Base-by-base conservation (phyloP, 2,329 filamentous ascomycete genomes). In the Pyrenochaeta sp. region DNA sequence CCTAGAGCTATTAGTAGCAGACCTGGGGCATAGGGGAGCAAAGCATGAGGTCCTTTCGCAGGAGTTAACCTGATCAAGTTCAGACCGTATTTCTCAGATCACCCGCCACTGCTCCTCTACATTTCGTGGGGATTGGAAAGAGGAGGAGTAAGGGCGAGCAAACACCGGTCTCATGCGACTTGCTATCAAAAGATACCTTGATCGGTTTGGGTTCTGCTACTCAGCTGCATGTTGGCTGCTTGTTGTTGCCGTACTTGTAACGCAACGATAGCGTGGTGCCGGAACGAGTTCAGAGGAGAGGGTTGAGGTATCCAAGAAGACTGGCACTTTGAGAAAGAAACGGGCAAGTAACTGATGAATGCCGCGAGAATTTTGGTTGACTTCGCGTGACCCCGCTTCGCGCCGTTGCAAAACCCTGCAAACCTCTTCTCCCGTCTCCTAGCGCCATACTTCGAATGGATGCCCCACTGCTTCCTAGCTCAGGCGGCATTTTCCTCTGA, bases 31-130 rank as follows among this genome's bases (percentile, higher is more conserved):
- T 52, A 54, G 54, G 64, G 57, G 61, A 67, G 71, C 70, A 81
- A 72, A 69, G 81, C 82, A 84, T 82, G 81, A 82, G 58, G 72
- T 82, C 78, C 81, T 83, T 82, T 82, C 81, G 82, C 81, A 82
- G 79, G 80, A 73, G 77, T 83, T 80, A 78, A 79, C 80, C 78
- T 81, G 80, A 81, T 82, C 81, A 83, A 83, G 81, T 83, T 83
- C 79, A 72, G 69, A 82, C 82, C 82, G 82, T 83, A 77, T 83
- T 65, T 83, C 82, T 83, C 81, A 83, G 81, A 81, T 76, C 77
- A 64, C 62, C 7, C 50, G 45, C 52, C 58, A 50, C 22, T 39
- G 12, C 43, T 12, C 45, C 49, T 12, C 52, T 48, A 44, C 27
- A 24, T 19, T 9, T 13, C 13, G n/a, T 42, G 19, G 13, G 40